A percentile compares a stretch with the other conserved stretches of the same genome.
Conservation (phyloP, 768 basidiomycete genomes). For the Lyophyllum atratum region DNA sequence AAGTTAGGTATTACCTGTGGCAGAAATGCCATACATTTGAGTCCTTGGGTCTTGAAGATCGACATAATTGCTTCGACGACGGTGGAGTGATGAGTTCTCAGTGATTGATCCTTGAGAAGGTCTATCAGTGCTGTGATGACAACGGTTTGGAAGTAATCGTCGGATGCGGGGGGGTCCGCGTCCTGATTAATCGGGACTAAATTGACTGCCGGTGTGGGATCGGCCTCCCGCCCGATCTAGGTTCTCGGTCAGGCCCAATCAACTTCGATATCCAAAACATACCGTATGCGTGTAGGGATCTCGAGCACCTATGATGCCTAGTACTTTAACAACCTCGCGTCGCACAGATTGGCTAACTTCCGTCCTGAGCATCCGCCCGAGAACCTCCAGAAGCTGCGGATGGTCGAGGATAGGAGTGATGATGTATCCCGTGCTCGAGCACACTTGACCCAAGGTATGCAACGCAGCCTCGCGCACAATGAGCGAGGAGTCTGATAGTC, state of each 20-base stretch:
- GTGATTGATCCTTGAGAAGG: slow-evolving; percentile 86
- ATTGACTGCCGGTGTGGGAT: slow-evolving; percentile 60
- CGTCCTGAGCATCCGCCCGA: slow-evolving; percentile 83
- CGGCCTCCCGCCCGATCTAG: slow-evolving; percentile 58
- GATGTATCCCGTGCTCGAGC: slow-evolving; percentile 94
- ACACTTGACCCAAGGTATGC: slow-evolving; percentile 92
- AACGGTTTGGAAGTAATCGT: slow-evolving; percentile 97
- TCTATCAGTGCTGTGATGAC: slow-evolving; percentile 87
- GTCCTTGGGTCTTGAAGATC: slow-evolving; percentile 96
- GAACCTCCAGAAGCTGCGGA: slow-evolving; percentile 81
- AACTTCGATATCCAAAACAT: slow-evolving; percentile 7
- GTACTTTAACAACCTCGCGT: slow-evolving; percentile 90
- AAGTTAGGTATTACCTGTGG: slow-evolving; percentile 65
- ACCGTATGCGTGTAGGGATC: slow-evolving; percentile 97
- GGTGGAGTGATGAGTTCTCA: slow-evolving; percentile 85
- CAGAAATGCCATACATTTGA: slow-evolving; percentile 94
- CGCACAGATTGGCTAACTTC: slow-evolving; percentile 73
- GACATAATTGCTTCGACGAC: slow-evolving; percentile 99
- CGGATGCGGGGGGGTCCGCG: slow-evolving; percentile 64
- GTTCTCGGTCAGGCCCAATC: background rate
- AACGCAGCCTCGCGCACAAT: slow-evolving; percentile 93
- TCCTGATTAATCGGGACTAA: slow-evolving; percentile 71
- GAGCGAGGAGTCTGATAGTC: slow-evolving; percentile 86
- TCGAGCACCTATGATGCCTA: slow-evolving; percentile 93
- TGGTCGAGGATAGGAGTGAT: slow-evolving; percentile 89